A percentile compares a stretch with the other conserved stretches of the same genome.
phyloP scores from a whole-genome alignment of 2,329 filamentous ascomycete species.

The Fusarium armeniacum region DNA sequence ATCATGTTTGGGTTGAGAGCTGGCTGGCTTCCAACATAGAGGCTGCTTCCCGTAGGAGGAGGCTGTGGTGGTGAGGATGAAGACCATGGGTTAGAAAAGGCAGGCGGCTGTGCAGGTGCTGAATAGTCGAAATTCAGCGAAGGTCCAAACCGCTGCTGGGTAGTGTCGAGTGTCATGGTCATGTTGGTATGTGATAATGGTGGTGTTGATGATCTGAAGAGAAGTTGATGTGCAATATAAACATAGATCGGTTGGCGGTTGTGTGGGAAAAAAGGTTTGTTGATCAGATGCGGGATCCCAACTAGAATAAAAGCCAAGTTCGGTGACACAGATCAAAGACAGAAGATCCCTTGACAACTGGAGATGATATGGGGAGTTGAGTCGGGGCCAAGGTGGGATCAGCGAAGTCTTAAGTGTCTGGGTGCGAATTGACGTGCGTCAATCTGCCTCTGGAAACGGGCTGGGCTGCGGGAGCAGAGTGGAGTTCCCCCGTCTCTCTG shows the following conservation, averaged over 20 bases:
- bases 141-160: slow-evolving; percentile 83
- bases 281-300: slow-evolving; percentile 68
- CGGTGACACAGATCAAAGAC: slow-evolving; percentile 59
- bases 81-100: slow-evolving; percentile 94
- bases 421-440: slow-evolving; percentile 58
- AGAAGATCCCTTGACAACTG: slow-evolving; percentile 54
- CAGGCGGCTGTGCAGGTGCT: slow-evolving; percentile 66
- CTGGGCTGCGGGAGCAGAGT: slow-evolving; percentile 58
- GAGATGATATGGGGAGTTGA: slow-evolving; percentile 54
- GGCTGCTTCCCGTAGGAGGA: slow-evolving; percentile 68
- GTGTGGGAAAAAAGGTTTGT: slow-evolving; percentile 54
- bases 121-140: slow-evolving; percentile 84
- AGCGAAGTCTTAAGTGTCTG: slow-evolving; percentile 71
- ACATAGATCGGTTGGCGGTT: slow-evolving; percentile 45
- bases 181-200: slow-evolving; percentile 66
- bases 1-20: slow-evolving; percentile 69
- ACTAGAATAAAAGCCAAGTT: slow-evolving; percentile 62
- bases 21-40: slow-evolving; percentile 74
- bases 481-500: slow-evolving; percentile 54
- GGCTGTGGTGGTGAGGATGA: slow-evolving; percentile 61
- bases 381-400: slow-evolving; percentile 64
- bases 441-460: slow-evolving; percentile 56
- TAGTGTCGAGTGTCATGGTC: slow-evolving; percentile 95
- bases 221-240: slow-evolving; percentile 42
- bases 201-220: slow-evolving; percentile 33